phyloP scores from a whole-genome alignment of 2,329 filamentous ascomycete species.

The Ophiosphaerella korrae region DNA sequence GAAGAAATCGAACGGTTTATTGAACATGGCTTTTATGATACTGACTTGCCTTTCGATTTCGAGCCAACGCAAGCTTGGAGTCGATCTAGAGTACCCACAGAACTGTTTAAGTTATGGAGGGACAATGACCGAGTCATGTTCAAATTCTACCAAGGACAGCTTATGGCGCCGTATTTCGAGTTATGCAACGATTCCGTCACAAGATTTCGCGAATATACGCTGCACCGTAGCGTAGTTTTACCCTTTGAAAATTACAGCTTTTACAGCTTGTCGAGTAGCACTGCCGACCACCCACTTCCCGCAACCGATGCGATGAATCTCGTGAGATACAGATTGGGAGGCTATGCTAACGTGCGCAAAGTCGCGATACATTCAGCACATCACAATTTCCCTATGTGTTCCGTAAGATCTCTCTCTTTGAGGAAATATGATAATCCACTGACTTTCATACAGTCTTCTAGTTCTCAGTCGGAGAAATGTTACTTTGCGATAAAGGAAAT shows the following conservation, averaged over 20 bases:
- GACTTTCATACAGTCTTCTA: not conserved
- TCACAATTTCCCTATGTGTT: not conserved
- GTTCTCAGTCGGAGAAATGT: not conserved
- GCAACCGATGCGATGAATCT: not conserved
- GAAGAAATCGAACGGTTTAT: not conserved
- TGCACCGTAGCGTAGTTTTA: not conserved
- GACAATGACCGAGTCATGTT: too few species aligned
- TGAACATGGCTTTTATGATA: not conserved
- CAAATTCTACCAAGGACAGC: too few species aligned
- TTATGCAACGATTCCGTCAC: too few species aligned
- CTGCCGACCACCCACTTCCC: too few species aligned
- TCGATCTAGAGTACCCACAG: too few species aligned
- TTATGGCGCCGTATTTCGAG: too few species aligned
- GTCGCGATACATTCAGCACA: slow-evolving; percentile 4
- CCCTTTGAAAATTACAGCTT: not conserved
- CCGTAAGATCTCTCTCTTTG: not conserved
- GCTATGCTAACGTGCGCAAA: slow-evolving; percentile 1
- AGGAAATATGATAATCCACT: not conserved
- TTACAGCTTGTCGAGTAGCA: too few species aligned
- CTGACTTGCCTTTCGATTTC: slow-evolving; percentile 5
- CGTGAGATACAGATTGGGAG: not conserved
- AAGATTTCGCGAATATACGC: too few species aligned
- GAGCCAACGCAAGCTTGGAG: not conserved
- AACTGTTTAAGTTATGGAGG: too few species aligned
- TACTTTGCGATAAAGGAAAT: slow-evolving; percentile 7